These are phyloP conservation scores for Capronia americana DNA, from an alignment of 2,329 filamentous ascomycete genomes.

Conservation along the genomic window DNA sequence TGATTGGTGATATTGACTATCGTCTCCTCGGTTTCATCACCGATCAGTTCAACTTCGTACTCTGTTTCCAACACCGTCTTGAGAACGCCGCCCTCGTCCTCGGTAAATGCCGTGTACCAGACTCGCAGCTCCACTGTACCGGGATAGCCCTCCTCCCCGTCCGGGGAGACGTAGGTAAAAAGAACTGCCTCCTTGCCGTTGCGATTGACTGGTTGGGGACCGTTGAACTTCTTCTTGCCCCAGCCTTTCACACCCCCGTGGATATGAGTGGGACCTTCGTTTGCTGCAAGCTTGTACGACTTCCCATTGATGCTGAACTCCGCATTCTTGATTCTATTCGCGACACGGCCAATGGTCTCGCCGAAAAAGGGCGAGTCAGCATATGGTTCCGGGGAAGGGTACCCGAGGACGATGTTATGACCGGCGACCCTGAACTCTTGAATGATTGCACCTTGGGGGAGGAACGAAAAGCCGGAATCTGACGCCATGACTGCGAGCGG, in stretches of 20 bases:
- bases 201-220: conserved; percentile 65
- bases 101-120: conserved; percentile 77
- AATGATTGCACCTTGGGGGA: conserved; percentile 55
- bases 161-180: conserved; percentile 65
- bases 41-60: conserved; percentile 83
- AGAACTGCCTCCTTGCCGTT: conserved; percentile 70
- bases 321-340: conserved; percentile 80
- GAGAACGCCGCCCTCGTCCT: conserved; percentile 63
- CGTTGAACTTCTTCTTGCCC: conserved; percentile 79
- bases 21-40: conserved; percentile 81
- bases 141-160: conserved; percentile 90
- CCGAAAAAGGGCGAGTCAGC: conserved; percentile 83
- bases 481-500: conserved; percentile 36
- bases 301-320: conserved; percentile 75
- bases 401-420: conserved; percentile 86
- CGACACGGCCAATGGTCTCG: conserved; percentile 83
- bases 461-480: conserved; percentile 52
- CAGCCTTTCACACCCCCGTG: conserved; percentile 78
- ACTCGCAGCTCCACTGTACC: conserved; percentile 80
- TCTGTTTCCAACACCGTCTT: conserved; percentile 81
- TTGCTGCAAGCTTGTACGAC: conserved; percentile 72
- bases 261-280: conserved; percentile 79
- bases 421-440: conserved; percentile 78
- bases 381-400: conserved; percentile 78
- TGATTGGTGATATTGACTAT: conserved; percentile 95